Evolutionary conservation across 1,284 basidiomycete species (phyloP).

Genomic region (Heterobasidion parviporum): DNA sequence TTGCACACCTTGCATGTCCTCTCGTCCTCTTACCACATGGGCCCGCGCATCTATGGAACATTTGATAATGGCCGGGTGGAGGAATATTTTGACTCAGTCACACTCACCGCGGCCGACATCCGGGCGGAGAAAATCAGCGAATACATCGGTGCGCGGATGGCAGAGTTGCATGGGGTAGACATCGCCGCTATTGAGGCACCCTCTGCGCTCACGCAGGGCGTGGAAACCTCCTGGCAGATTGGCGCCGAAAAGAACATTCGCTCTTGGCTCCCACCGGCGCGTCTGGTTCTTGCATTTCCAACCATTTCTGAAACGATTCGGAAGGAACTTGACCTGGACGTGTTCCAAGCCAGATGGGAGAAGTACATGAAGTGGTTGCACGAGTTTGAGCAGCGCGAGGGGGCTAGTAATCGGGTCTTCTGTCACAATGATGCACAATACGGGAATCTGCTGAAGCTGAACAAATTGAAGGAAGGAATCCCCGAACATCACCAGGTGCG

Average conservation of each 20-base stretch:
- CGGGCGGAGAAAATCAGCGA: slow-evolving; percentile 67
- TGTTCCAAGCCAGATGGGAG: slow-evolving; percentile 58
- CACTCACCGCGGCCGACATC: slow-evolving; percentile 70
- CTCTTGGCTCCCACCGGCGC: slow-evolving; percentile 57
- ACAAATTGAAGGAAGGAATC: slow-evolving; percentile 40
- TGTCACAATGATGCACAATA: slow-evolving; percentile 93
- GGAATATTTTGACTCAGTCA: slow-evolving; percentile 85
- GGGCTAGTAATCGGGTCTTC: slow-evolving; percentile 61
- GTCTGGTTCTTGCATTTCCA: slow-evolving; percentile 53
- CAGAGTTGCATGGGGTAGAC: slow-evolving; percentile 88
- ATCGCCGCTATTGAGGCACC: slow-evolving; percentile 55
- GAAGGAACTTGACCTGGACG: slow-evolving; percentile 48
- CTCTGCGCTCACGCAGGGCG: slow-evolving; percentile 20
- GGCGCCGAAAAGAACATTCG: slow-evolving; percentile 53
- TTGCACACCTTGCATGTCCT: slow-evolving; percentile 82
- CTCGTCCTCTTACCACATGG: slow-evolving; percentile 79
- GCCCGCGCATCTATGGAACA: slow-evolving; percentile 88
- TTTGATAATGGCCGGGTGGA: slow-evolving; percentile 91
- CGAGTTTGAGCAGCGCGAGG: slow-evolving; percentile 45
- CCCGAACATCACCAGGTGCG: slow-evolving; percentile 64
- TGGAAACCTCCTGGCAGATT: slow-evolving; percentile 44
- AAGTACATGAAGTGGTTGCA: slow-evolving; percentile 64
- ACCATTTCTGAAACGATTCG: slow-evolving; percentile 33
- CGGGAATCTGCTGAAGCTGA: slow-evolving; percentile 81
- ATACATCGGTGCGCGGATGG: slow-evolving; percentile 87